Conservation (phyloP, 2,329 filamentous ascomycete genomes). For the Colletotrichum tanaceti region DNA sequence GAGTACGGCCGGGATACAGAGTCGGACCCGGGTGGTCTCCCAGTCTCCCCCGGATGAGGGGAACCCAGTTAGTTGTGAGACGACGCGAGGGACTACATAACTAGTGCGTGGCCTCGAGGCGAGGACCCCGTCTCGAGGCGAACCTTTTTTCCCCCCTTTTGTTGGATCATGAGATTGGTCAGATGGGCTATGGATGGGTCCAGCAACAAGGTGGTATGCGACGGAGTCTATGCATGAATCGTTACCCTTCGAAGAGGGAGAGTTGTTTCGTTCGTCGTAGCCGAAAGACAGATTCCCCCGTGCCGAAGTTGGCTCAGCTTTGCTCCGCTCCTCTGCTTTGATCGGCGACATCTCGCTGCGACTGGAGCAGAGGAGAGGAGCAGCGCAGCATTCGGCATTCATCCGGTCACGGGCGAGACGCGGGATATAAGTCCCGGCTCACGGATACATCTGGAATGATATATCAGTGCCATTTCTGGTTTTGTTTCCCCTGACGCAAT, state of each 20-base stretch:
- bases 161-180: neutral
- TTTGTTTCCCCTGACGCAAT: neutral
- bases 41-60: constrained; percentile 19
- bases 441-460: neutral
- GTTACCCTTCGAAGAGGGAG: neutral
- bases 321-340: neutral
- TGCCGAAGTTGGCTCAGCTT: neutral
- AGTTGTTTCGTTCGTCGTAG: neutral
- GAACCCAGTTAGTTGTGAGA: constrained; percentile 1
- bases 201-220: neutral
- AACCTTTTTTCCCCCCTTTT: neutral
- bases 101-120: constrained; percentile 14
- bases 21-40: constrained; percentile 9
- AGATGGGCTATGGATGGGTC: neutral
- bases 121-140: constrained; percentile 21
- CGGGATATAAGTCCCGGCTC: neutral
- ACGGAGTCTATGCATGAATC: neutral
- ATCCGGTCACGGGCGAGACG: neutral
- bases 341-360: neutral
- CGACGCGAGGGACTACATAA: neutral
- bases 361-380: no score
- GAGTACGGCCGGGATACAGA: neutral
- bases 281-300: neutral
- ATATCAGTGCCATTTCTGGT: constrained; percentile 15
- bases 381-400: neutral